These are phyloP conservation scores for Vaccinium vitisidaea DNA, from an alignment of 148 eudicot genomes.

Conservation along the genomic window DNA sequence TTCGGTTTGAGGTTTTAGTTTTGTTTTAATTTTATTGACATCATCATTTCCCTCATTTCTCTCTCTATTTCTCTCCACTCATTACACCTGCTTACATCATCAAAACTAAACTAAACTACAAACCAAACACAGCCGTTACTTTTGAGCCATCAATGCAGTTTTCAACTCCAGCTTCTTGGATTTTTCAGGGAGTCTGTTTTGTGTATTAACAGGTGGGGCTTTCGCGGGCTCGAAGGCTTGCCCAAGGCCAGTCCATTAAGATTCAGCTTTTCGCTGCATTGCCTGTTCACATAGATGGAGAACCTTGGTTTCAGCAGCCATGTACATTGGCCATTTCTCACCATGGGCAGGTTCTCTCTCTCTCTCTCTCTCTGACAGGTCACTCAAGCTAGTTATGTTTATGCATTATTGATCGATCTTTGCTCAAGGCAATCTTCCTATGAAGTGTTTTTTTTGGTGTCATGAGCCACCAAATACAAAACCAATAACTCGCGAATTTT, in stretches of 20 bases:
- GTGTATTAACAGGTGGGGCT: slow-evolving; percentile 72
- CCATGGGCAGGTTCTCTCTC: slow-evolving; percentile 52
- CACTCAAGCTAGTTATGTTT: background rate
- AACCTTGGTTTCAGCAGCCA: slow-evolving; percentile 91
- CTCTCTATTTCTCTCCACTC: no score
- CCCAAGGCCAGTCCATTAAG: slow-evolving; percentile 87
- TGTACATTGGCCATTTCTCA: slow-evolving; percentile 79
- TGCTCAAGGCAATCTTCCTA: background rate
- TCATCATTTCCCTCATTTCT: no score
- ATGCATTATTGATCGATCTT: background rate
- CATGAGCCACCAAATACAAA: background rate
- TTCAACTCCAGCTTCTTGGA: background rate
- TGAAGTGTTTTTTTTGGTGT: background rate
- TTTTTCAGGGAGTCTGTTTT: background rate
- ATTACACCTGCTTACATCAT: no score
- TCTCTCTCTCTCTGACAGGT: background rate
- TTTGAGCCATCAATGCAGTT: background rate
- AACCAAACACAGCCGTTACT: no score
- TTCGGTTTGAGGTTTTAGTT: no score
- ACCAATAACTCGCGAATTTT: background rate
- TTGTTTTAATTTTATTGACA: no score
- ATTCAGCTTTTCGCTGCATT: slow-evolving; percentile 73
- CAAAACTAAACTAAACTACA: no score
- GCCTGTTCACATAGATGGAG: slow-evolving; percentile 97
- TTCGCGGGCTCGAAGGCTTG: slow-evolving; percentile 89